phyloP scores from a whole-genome alignment of 306 rosid species.

The Boehmeria nivea region DNA sequence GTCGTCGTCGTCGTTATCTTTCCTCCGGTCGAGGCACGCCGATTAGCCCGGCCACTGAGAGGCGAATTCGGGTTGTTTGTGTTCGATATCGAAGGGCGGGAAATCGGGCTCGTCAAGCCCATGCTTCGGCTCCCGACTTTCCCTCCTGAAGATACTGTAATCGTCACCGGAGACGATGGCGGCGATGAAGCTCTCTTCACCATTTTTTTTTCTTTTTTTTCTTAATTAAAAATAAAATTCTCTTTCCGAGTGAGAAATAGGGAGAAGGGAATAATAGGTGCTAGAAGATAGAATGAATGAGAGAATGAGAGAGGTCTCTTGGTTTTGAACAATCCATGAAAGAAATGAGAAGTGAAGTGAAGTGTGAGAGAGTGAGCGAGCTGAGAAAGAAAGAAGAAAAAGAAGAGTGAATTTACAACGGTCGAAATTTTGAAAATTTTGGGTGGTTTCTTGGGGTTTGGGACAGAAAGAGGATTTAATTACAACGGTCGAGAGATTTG shows the following conservation, averaged over 20 bases:
- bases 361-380: neutral
- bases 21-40: constrained; percentile 33
- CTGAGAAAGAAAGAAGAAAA: neutral
- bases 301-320: constrained; percentile 7
- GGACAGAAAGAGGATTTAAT: constrained; percentile 17
- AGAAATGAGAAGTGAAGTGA: constrained; percentile 6
- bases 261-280: neutral
- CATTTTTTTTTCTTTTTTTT: too few relatives aligned
- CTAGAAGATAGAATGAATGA: neutral
- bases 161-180: constrained; percentile 74
- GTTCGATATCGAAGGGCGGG: constrained; percentile 60
- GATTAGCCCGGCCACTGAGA: constrained; percentile 36
- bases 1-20: constrained; percentile 7
- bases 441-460: constrained; percentile 21
- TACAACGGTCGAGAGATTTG: constrained; percentile 55
- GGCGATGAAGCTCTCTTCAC: constrained; percentile 55
- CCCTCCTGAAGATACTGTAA: constrained; percentile 65
- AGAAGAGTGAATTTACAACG: constrained; percentile 35
- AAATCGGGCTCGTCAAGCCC: constrained; percentile 69
- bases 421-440: constrained; percentile 33
- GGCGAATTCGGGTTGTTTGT: constrained; percentile 73
- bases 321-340: constrained; percentile 18
- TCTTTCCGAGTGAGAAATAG: neutral
- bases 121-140: constrained; percentile 50
- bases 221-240: too few relatives aligned